A percentile compares a stretch with the other conserved stretches of the same genome.
Conservation (phyloP, 108 stramenopile species). For the Tribonema minus region DNA sequence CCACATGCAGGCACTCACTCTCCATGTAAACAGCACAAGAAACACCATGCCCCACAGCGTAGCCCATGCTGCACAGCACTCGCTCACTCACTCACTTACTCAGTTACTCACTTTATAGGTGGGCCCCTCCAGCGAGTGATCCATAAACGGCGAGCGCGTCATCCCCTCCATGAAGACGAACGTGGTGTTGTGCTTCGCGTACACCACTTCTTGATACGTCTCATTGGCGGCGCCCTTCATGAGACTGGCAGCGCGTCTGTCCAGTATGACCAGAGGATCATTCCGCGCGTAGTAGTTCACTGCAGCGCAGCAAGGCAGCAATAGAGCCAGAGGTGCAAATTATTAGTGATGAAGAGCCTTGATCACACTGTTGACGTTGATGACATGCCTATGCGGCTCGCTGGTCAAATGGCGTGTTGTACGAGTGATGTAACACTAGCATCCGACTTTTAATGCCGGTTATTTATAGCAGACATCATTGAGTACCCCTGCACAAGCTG, state of each 20-base stretch:
- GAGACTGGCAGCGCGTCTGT: slow-evolving; percentile 48
- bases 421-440: no score
- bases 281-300: slow-evolving; percentile 57
- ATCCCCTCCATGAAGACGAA: slow-evolving; percentile 50
- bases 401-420: no score
- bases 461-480: no score
- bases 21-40: neutral
- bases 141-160: slow-evolving; percentile 34
- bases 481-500: no score
- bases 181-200: slow-evolving; percentile 55
- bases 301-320: neutral
- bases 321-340: no score
- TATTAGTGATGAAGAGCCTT: no score
- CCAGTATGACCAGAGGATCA: slow-evolving; percentile 50
- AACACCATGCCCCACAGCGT: neutral
- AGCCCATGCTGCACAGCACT: neutral
- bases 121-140: slow-evolving; percentile 55
- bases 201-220: slow-evolving; percentile 42
- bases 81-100: no score
- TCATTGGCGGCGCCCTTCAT: slow-evolving; percentile 38
- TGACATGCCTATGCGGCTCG: no score
- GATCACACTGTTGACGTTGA: no score
- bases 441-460: no score
- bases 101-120: slow-evolving; percentile 51
- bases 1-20: no score